Evolutionary conservation across 495 filamentous ascomycete species (phyloP).

Genomic region (Achaetomiella virescens): DNA sequence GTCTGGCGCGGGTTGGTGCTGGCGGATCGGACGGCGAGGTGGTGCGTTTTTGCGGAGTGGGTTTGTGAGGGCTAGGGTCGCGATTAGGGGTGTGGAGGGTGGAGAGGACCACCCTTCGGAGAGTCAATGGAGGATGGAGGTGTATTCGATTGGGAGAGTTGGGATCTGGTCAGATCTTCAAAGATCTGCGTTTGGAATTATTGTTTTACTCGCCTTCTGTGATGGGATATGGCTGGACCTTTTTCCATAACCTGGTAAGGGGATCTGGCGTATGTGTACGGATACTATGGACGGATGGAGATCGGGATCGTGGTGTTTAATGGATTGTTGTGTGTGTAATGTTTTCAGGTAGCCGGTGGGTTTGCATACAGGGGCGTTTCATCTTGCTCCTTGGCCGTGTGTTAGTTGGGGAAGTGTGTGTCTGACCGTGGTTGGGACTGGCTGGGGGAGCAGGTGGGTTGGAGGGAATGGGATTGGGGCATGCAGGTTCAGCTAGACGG

Average conservation of each 20-base stretch:
- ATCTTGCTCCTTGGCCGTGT: background rate
- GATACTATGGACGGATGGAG: background rate
- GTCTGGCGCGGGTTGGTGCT: slow-evolving; percentile 90
- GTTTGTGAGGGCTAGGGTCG: slow-evolving; percentile 43
- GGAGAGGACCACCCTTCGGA: no score
- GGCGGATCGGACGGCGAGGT: slow-evolving; percentile 88
- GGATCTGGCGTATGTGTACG: background rate
- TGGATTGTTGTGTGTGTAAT: background rate
- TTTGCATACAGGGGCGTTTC: slow-evolving; percentile 8
- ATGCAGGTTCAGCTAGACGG: no score
- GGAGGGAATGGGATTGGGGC: no score
- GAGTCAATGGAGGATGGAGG: no score
- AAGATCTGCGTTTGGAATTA: no score
- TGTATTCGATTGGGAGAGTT: no score
- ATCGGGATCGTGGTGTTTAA: background rate
- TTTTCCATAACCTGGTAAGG: background rate
- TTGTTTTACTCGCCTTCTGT: background rate
- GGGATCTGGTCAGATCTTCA: no score
- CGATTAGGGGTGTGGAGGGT: no score
- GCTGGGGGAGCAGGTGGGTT: no score
- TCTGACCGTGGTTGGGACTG: background rate
- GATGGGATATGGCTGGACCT: slow-evolving; percentile 7
- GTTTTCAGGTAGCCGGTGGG: background rate
- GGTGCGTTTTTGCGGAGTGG: slow-evolving; percentile 99
- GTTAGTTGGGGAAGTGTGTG: background rate